phyloP scores from a whole-genome alignment of 2,329 filamentous ascomycete genomes.

The Colletotrichum eleusines region DNA sequence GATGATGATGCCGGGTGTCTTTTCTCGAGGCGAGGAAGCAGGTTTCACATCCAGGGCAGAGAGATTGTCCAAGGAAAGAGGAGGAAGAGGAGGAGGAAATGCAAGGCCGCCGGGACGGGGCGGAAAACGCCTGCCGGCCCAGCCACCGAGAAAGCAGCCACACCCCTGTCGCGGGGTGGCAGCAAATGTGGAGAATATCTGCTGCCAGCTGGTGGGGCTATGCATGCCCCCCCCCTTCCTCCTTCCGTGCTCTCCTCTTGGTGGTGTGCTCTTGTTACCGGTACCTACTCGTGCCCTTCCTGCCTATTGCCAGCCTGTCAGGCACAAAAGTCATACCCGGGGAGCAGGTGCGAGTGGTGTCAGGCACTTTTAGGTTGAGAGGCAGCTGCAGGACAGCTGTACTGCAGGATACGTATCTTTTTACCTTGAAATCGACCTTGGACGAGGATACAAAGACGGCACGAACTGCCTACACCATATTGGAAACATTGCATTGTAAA shows the following conservation, averaged over 20 bases:
- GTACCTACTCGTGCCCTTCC: too few relatives aligned
- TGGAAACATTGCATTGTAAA: not conserved
- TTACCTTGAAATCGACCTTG: not conserved
- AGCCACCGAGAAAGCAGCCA: conserved; percentile 29
- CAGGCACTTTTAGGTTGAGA: conserved; percentile 19
- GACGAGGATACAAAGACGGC: conserved; percentile 23
- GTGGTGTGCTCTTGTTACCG: not conserved
- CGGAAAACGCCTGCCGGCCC: conserved; percentile 24
- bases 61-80: not conserved
- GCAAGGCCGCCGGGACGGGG: conserved; percentile 22
- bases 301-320: not conserved
- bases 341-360: not conserved
- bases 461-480: conserved; percentile 21
- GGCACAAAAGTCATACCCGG: conserved; percentile 1
- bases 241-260: not conserved
- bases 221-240: not conserved
- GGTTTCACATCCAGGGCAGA: conserved; percentile 22
- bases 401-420: conserved; percentile 34
- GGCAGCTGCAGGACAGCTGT: conserved; percentile 35
- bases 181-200: conserved; percentile 7
- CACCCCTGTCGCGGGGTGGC: conserved; percentile 21
- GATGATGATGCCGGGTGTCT: not conserved
- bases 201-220: conserved; percentile 1
- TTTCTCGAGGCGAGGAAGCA: not conserved
- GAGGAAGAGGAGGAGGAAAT: not conserved